Evolutionary conservation across 495 filamentous ascomycete genomes (phyloP).

Genomic region (Mycothermus thermophilus): DNA sequence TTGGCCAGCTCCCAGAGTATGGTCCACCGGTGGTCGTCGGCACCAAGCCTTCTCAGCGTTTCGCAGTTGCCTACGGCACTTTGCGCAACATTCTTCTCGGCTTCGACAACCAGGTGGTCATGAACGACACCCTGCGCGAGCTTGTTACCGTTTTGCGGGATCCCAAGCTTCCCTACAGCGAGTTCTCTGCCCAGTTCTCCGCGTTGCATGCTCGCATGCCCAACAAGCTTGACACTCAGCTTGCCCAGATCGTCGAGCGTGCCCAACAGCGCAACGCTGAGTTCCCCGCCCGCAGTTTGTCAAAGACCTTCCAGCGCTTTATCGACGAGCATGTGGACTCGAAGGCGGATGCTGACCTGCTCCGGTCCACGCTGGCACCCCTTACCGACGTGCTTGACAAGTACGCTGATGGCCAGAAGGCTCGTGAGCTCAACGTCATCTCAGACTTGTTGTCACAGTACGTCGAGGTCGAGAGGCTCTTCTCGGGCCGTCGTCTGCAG

Average conservation of each 20-base stretch:
- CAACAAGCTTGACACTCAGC: slow-evolving; percentile 67
- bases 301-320: slow-evolving; percentile 74
- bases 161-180: slow-evolving; percentile 83
- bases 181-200: slow-evolving; percentile 90
- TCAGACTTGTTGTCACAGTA: slow-evolving; percentile 64
- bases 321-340: slow-evolving; percentile 68
- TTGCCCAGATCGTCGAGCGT: slow-evolving; percentile 74
- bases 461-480: slow-evolving; percentile 67
- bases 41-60: slow-evolving; percentile 83
- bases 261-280: slow-evolving; percentile 62
- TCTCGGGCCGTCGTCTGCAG: slow-evolving; percentile 67
- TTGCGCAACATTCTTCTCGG: slow-evolving; percentile 82
- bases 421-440: slow-evolving; percentile 77
- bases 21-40: slow-evolving; percentile 77
- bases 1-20: slow-evolving; percentile 77
- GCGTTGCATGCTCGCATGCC: slow-evolving; percentile 95
- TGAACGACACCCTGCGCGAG: slow-evolving; percentile 77
- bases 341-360: slow-evolving; percentile 47
- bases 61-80: slow-evolving; percentile 59
- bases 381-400: slow-evolving; percentile 66
- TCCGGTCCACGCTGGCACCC: slow-evolving; percentile 64
- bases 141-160: slow-evolving; percentile 81
- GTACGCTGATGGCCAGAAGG: slow-evolving; percentile 81
- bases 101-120: slow-evolving; percentile 95
- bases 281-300: slow-evolving; percentile 82